Evolutionary conservation across 2,329 filamentous ascomycete genomes (phyloP).

Genomic region (Colletotrichum falcatum): DNA sequence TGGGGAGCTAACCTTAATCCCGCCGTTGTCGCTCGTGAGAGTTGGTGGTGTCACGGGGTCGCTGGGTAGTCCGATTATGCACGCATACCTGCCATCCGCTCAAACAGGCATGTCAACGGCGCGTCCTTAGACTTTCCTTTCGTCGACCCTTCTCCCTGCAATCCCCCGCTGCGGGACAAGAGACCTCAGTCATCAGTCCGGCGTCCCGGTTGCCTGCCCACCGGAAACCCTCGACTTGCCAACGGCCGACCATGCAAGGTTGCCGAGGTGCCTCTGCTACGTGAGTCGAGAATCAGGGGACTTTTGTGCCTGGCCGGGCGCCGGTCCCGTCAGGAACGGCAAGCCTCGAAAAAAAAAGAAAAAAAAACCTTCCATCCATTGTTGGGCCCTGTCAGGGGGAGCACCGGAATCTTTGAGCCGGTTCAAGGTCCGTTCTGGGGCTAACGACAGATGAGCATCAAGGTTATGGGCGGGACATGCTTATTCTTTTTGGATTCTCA

Average conservation of each 20-base stretch:
- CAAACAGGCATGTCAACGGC: conserved; percentile 2
- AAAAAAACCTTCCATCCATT: conserved; percentile 14
- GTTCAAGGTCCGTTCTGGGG: conserved; percentile 20
- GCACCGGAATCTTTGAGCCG: conserved; percentile 2
- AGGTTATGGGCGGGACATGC: conserved; percentile 15
- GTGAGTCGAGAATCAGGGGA: neutral
- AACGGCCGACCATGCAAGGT: neutral
- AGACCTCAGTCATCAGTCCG: neutral
- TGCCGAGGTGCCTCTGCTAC: too few relatives aligned
- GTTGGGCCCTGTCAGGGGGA: neutral
- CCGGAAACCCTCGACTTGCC: neutral
- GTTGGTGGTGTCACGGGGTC: neutral
- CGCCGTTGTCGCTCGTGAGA: neutral
- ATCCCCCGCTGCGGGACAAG: neutral
- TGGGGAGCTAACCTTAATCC: neutral
- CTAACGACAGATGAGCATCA: conserved; percentile 26
- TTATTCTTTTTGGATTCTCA: conserved; percentile 21
- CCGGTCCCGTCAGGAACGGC: conserved; percentile 25
- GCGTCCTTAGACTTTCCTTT: conserved; percentile 1
- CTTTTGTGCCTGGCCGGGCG: conserved; percentile 8
- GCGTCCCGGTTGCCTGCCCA: conserved; percentile 4
- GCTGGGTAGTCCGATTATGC: neutral
- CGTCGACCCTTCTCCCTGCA: neutral
- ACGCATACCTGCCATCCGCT: neutral
- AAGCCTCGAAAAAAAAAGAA: conserved; percentile 1